Evolutionary conservation across 1,284 basidiomycete genomes (phyloP).

Genomic region (Sphagnurus paluster): DNA sequence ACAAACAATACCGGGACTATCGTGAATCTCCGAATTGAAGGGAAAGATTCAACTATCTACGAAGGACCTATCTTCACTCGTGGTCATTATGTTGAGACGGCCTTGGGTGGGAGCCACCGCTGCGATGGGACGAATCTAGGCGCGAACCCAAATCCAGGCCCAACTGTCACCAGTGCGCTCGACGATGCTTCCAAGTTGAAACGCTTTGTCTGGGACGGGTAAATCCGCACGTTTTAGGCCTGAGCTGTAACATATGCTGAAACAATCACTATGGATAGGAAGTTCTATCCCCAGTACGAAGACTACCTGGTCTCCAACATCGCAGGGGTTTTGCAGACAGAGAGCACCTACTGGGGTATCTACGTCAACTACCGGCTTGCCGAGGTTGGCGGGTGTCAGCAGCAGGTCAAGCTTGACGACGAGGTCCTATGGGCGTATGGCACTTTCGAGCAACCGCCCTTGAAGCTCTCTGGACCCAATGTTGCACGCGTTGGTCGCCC

Average conservation of each 20-base stretch:
- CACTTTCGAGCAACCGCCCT: conserved; percentile 27
- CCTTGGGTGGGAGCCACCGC: conserved; percentile 35
- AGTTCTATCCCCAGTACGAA: conserved; percentile 31
- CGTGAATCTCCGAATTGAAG: conserved; percentile 42
- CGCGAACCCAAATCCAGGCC: conserved; percentile 33
- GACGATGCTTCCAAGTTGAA: conserved; percentile 29
- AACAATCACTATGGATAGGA: conserved; percentile 18
- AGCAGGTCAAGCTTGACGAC: conserved; percentile 27
- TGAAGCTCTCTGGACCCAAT: conserved; percentile 30
- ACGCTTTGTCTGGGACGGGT: conserved; percentile 35
- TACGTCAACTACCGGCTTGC: conserved; percentile 30
- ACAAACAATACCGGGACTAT: conserved; percentile 26
- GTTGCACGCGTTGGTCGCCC: conserved; percentile 22
- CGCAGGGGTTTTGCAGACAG: conserved; percentile 18
- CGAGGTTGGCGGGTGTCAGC: conserved; percentile 37
- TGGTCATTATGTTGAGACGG: conserved; percentile 39
- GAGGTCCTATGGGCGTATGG: conserved; percentile 35
- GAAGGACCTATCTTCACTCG: conserved; percentile 35
- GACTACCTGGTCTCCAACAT: conserved; percentile 38
- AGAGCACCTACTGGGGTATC: conserved; percentile 34
- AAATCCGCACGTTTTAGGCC: conserved; percentile 9
- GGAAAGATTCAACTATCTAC: conserved; percentile 35
- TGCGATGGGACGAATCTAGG: conserved; percentile 43
- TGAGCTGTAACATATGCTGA: not conserved
- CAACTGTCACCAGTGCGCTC: conserved; percentile 39